A percentile compares a stretch with the other conserved stretches of the same genome.
These are phyloP conservation scores for Zizania palustris DNA, from an alignment of 202 grass and related monocot species.

Conservation along the genomic window DNA sequence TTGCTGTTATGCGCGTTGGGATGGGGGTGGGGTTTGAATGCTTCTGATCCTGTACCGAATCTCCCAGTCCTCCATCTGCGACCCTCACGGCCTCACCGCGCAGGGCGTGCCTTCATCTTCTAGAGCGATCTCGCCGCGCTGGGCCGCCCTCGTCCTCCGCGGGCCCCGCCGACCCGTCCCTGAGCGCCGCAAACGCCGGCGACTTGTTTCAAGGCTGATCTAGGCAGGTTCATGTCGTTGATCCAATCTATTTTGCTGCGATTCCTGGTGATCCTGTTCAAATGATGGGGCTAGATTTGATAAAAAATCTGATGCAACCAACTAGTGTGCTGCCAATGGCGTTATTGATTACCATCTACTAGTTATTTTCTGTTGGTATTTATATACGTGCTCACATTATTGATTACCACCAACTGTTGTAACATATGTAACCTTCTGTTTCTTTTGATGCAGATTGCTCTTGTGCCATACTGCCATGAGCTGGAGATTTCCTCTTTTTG, in stretches of 20 bases:
- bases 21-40: not conserved
- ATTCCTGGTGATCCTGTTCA: not conserved
- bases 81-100: no score
- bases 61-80: no score
- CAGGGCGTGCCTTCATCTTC: no score
- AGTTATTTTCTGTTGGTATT: slow-evolving; percentile 16
- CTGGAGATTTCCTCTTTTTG: slow-evolving; percentile 67
- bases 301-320: not conserved
- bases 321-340: no score
- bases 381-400: not conserved
- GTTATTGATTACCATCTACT: not conserved
- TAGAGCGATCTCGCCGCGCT: no score
- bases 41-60: not conserved
- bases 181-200: not conserved
- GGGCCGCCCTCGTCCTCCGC: no score
- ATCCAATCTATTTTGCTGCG: not conserved
- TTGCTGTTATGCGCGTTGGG: no score
- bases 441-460: slow-evolving; percentile 38
- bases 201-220: not conserved
- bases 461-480: slow-evolving; percentile 57
- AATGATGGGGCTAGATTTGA: not conserved
- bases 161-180: no score
- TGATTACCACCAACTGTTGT: not conserved
- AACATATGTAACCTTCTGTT: slow-evolving; percentile 2
- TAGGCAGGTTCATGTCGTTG: not conserved